Conservation (phyloP, 306 rosid genomes). For the Myrica gale region DNA sequence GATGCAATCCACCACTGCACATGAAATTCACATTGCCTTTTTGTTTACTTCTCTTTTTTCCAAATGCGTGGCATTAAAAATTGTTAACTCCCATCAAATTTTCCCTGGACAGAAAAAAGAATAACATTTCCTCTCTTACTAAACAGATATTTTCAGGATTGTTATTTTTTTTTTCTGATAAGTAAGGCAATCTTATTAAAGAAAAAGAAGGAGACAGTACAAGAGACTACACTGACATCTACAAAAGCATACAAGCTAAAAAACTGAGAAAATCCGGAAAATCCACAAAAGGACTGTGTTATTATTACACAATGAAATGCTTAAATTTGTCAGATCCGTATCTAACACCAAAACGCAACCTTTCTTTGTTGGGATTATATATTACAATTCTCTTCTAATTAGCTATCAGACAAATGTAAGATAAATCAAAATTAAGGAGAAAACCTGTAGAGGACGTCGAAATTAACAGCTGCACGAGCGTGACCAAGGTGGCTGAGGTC, state of each 20-base stretch:
- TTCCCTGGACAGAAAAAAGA: background rate
- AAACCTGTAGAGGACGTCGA: constrained; percentile 79
- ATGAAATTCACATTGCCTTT: background rate
- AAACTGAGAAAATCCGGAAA: too few relatives aligned
- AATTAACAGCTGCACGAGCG: constrained; percentile 88
- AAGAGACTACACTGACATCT: too few relatives aligned
- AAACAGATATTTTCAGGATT: too few relatives aligned
- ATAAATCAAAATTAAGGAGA: background rate
- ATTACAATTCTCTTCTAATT: background rate
- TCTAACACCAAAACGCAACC: background rate
- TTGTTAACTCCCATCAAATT: background rate
- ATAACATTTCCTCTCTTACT: too few relatives aligned
- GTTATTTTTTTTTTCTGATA: too few relatives aligned
- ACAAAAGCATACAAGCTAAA: too few relatives aligned
- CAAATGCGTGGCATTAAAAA: too few relatives aligned
- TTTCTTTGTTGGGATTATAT: background rate
- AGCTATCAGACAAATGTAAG: background rate
- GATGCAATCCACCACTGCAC: background rate
- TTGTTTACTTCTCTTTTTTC: too few relatives aligned
- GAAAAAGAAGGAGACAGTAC: too few relatives aligned
- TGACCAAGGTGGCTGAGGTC: constrained; percentile 93
- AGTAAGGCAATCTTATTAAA: too few relatives aligned
- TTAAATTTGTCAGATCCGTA: background rate
- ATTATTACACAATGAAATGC: background rate
- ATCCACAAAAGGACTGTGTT: too few relatives aligned